Conservation (phyloP, 1,284 basidiomycete species). For the Omphalotus olearius region DNA sequence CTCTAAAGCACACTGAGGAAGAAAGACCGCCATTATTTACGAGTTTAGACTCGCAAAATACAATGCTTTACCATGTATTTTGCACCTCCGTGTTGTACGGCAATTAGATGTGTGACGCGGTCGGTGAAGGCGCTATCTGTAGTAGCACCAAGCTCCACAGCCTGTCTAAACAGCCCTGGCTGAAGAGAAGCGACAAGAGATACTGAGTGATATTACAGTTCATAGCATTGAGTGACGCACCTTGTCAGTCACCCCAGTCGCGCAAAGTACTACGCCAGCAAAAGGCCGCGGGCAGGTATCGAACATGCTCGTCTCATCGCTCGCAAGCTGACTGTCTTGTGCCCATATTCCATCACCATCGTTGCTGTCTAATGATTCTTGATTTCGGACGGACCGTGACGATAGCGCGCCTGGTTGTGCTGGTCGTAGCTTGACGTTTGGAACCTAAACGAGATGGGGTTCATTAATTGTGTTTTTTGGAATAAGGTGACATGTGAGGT, state of each 20-base stretch:
- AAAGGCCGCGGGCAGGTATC: constrained; percentile 67
- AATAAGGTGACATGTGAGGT: neutral
- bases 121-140: constrained; percentile 69
- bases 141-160: constrained; percentile 70
- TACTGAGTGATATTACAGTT: neutral
- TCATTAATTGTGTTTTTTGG: neutral
- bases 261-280: constrained; percentile 59
- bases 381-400: constrained; percentile 15
- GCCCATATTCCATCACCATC: constrained; percentile 28
- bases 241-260: constrained; percentile 71
- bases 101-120: constrained; percentile 76
- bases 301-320: constrained; percentile 35
- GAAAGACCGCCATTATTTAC: neutral
- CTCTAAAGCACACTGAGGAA: constrained; percentile 63
- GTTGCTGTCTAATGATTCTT: constrained; percentile 8
- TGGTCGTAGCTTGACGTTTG: constrained; percentile 72
- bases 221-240: constrained; percentile 28
- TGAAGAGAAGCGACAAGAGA: constrained; percentile 22
- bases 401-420: constrained; percentile 36
- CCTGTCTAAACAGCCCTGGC: constrained; percentile 68
- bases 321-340: constrained; percentile 37
- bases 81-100: constrained; percentile 62
- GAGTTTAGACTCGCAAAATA: neutral
- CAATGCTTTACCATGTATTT: constrained; percentile 60
- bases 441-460: constrained; percentile 43